Conservation (phyloP, 345 rosid genomes). For the Citrus maxima region DNA sequence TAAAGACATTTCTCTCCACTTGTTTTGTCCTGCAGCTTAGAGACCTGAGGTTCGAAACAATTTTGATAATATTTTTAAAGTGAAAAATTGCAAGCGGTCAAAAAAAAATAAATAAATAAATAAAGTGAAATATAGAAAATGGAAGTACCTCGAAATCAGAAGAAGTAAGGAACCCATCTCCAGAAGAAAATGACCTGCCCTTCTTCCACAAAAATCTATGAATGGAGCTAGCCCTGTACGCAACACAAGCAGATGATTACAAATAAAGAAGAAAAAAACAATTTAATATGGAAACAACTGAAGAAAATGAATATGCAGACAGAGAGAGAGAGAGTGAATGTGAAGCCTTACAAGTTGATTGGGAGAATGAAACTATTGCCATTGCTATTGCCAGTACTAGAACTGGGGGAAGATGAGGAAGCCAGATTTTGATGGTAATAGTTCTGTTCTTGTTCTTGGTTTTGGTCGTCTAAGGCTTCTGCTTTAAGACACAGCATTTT, state of each 20-base stretch:
- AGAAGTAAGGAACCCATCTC: conserved; percentile 43
- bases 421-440: conserved; percentile 14
- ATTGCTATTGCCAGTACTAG: conserved; percentile 11
- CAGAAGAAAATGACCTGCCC: conserved; percentile 51
- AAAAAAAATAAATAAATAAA: not conserved
- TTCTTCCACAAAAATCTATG: conserved; percentile 48
- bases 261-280: no score
- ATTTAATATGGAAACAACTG: not conserved
- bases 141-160: conserved; percentile 48
- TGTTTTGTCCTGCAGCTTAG: conserved; percentile 29
- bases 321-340: not conserved
- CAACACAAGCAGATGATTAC: not conserved
- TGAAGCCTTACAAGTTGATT: conserved; percentile 40
- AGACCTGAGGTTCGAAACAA: conserved; percentile 26
- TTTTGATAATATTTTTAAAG: not conserved
- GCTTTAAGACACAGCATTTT: conserved; percentile 61
- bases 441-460: not conserved
- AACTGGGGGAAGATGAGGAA: conserved; percentile 25
- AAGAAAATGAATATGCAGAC: not conserved
- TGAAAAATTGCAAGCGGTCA: not conserved
- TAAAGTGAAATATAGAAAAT: not conserved
- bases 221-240: conserved; percentile 50
- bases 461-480: conserved; percentile 46
- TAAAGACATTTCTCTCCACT: conserved; percentile 42
- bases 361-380: conserved; percentile 43